Conservation (phyloP, 2,329 filamentous ascomycete species). For the Diaporthe sp. region DNA sequence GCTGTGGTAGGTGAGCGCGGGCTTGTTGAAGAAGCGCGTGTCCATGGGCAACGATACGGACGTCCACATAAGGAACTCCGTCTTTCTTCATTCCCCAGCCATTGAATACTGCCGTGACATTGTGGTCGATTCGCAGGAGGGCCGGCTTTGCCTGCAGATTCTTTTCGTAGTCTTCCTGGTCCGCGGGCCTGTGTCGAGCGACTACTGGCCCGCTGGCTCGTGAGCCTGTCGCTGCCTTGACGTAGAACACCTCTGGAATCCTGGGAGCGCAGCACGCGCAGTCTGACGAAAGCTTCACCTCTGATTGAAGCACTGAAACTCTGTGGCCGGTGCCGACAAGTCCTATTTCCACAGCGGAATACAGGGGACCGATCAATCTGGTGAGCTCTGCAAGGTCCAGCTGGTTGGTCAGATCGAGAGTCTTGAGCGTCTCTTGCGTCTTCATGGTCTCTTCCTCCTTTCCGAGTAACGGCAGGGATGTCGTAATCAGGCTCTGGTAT, state of each 20-base stretch:
- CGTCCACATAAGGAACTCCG: constrained; percentile 25
- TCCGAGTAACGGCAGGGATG: constrained; percentile 37
- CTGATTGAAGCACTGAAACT: constrained; percentile 8
- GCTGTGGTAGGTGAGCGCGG: constrained; percentile 31
- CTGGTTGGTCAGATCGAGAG: constrained; percentile 36
- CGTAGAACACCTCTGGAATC: constrained; percentile 23
- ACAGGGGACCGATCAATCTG: constrained; percentile 34
- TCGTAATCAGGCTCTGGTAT: constrained; percentile 37
- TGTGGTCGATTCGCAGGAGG: constrained; percentile 37
- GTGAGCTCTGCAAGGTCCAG: constrained; percentile 39
- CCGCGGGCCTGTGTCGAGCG: constrained; percentile 19
- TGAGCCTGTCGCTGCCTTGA: neutral
- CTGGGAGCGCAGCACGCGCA: constrained; percentile 26
- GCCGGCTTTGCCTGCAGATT: constrained; percentile 21
- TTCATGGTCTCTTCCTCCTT: neutral
- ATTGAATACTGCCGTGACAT: neutral
- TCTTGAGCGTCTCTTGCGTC: constrained; percentile 17
- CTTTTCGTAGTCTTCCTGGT: constrained; percentile 18
- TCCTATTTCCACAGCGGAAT: constrained; percentile 33
- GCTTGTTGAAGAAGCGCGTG: constrained; percentile 39
- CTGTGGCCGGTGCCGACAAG: constrained; percentile 20
- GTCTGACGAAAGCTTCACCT: constrained; percentile 6
- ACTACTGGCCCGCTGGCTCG: constrained; percentile 1
- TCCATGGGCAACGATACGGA: constrained; percentile 32
- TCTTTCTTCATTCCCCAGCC: neutral